Evolutionary conservation across 2,329 filamentous ascomycete species (phyloP), one percentile per base, ranked within the genome.

Genomic region (Phoma sp.): DNA sequence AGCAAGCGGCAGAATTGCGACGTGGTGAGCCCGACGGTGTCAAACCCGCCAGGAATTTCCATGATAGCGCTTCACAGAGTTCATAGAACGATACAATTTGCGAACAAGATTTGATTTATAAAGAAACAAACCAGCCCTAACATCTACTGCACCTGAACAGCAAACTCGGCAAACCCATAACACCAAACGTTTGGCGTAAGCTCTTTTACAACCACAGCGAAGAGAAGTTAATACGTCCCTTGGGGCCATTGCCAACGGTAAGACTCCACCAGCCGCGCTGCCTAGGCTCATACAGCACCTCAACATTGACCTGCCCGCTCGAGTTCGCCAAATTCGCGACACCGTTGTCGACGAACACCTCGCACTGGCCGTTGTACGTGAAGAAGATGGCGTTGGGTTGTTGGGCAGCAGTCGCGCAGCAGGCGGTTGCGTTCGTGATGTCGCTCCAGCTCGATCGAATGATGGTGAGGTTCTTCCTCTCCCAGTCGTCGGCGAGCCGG

Each of bases 391-490:
- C 36, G 13, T 50, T 37, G 1, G 46, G 32, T 7, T 50, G 29
- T 9, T 13, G 7, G 9, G 52, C 47, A 13, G 52, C 52, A 4
- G 18, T 37, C 32, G 25, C 37, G 29, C 52, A 55, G 47, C 52
- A 55, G 8, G 41, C 46, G 5, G 52, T 50, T 14, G 42, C 46
- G 8, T 55, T 55, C n/a, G 14, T 40, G 36, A 42, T 18, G 2
- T 55, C 42, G 30, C 37, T 46, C 52, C 52, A 50, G 37, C 47
- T 41, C 4, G 39, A 27, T 36, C 52, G 52, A 11, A 55, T 46
- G 37, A 55, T 37, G 25, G 52, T 55, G 24, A 35, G 27, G 27
- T 55, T 55, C 41, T 55, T 55, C 30, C 25, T 55, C 36, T 55
- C 42, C 52, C 46, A 55, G 41, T 55, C 41, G 3, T 24, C 37